Evolutionary conservation across 139 green algal genomes (phyloP), one percentile per base, ranked within the genome.

Genomic region (Limnomonas spitsbergensis): DNA sequence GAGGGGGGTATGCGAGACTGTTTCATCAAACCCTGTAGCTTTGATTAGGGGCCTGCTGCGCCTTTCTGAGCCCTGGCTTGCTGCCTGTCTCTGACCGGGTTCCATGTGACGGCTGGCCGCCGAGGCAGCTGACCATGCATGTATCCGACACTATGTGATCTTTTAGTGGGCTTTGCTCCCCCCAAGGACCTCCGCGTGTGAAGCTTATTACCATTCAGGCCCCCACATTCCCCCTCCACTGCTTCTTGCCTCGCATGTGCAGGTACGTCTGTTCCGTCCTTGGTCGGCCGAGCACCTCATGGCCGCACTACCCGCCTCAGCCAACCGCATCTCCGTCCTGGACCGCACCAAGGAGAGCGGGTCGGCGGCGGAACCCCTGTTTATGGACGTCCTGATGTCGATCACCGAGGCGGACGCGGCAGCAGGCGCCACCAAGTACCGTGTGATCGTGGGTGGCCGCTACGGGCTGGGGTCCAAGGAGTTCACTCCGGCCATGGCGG

Each of bases 401-500:
- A 6, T 75, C n/a, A 38, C 69, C 34, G 37, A 75, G 36, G 20
- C 53, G 20, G 69, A 36, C 20, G 56, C 29, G 56, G 9, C 27
- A 34, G 4, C 56, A 29, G 56, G 56, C 14, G 56, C 47, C 14
- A 61, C 47, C 47, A 20, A 20, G 40, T 67, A 36, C 32, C 79
- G 79, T 61, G 76, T 61, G 35, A 35, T 84, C 2, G 69, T 89
- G 4, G 84, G 84, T 53, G 87, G 87, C 1, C 84, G 87, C 75
- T 91, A 85, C 54, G 87, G 87, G n/a, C 80, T 91, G 29, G 84
- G 77, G 34, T 87, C 80, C 78, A 91, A 91, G 82, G 87, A 91
- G 78, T 91, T 91, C 80, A 88, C 85, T 1, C 87, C 87, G 4
- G 81, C 82, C 29, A 84, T 86, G 77, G 84, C 78, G 27, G 70